Evolutionary conservation across 441 rosid species (phyloP).

Genomic region (Omphalea diandra): DNA sequence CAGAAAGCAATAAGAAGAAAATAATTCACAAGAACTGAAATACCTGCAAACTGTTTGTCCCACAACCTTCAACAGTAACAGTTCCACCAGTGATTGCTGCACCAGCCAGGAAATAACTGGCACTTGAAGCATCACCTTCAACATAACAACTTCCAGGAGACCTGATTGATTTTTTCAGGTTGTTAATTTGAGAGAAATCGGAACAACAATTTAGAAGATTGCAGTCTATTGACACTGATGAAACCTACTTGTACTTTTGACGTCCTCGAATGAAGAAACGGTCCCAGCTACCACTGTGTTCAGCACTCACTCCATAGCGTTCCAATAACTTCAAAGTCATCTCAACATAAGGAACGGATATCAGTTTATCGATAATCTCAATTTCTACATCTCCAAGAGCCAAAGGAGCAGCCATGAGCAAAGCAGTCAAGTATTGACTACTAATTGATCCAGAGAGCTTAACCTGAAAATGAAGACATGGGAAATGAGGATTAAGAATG

Average conservation of each 20-base stretch:
- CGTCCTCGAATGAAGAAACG: conserved; percentile 75
- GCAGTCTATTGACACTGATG: conserved; percentile 12
- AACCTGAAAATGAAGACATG: conserved; percentile 53
- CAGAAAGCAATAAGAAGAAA: background rate
- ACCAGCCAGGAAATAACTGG: conserved; percentile 97
- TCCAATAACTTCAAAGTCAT: conserved; percentile 97
- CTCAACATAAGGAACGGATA: conserved; percentile 92
- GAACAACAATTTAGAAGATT: conserved; percentile 3
- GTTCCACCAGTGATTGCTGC: conserved; percentile 97
- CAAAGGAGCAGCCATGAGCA: conserved; percentile 95
- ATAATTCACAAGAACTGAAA: background rate
- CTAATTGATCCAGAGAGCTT: conserved; percentile 93
- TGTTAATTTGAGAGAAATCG: conserved; percentile 18
- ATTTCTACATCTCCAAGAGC: conserved; percentile 91
- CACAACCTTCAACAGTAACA: conserved; percentile 95
- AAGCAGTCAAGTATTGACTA: conserved; percentile 94
- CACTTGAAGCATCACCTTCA: conserved; percentile 99
- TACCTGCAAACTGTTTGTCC: conserved; percentile 95
- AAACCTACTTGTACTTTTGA: conserved; percentile 83
- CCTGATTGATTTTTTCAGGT: conserved; percentile 41
- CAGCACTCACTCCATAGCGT: conserved; percentile 71
- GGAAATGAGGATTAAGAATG: conserved; percentile 15
- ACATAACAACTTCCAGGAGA: conserved; percentile 89
- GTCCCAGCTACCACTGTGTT: conserved; percentile 84
- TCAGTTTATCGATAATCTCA: conserved; percentile 82